Evolutionary conservation across 805 yeast species (phyloP), one percentile per base, ranked within the genome.

Genomic region (Yamadazyma scolyti): DNA sequence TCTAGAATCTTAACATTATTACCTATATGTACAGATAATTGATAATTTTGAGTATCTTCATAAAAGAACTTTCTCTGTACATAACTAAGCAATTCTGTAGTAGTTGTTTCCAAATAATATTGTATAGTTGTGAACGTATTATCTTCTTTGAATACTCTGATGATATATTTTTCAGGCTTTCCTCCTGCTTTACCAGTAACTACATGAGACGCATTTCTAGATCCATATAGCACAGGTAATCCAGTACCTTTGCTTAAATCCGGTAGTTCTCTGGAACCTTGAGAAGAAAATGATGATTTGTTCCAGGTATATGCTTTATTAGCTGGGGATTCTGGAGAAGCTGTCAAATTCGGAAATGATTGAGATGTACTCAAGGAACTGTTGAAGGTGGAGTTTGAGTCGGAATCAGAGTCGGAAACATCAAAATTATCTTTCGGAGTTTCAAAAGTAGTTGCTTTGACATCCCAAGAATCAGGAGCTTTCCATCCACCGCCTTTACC

Each of bases 61-160:
- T 83, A 58, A 45, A 83, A 83, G 48, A 88, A 82, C 56, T 90
- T 89, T 37, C 83, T 76, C 41, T 83, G 84, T 15, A 87, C 73
- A 28, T 74, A 70, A 19, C 74, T 76, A 23, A 90, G 63, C 31
- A 93, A 61, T 28, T 87, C 95, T 6, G 77, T 71, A 0, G 87
- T 84, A 0, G 90, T 76, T 2, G 88, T 82, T 36, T 82, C 84
- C 20, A 83, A 68, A 0, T 90, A 76, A 49, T 95, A 81, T 10
- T 88, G 77, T 13, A 90, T 61, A 1, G 96, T 85, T 10, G 93
- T 82, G 42, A 87, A 85, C 8, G 88, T 82, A 45, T 87, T 89
- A 36, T 85, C 95, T 31, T 78, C 83, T 36, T 82, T 77, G 61
- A 83, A 88, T 2, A 90, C 79, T 38, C 95, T 77, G 14, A 90